These are phyloP conservation scores for Hyphopichia burtonii DNA, from an alignment of 1,139 yeast species.

Conservation along the genomic window DNA sequence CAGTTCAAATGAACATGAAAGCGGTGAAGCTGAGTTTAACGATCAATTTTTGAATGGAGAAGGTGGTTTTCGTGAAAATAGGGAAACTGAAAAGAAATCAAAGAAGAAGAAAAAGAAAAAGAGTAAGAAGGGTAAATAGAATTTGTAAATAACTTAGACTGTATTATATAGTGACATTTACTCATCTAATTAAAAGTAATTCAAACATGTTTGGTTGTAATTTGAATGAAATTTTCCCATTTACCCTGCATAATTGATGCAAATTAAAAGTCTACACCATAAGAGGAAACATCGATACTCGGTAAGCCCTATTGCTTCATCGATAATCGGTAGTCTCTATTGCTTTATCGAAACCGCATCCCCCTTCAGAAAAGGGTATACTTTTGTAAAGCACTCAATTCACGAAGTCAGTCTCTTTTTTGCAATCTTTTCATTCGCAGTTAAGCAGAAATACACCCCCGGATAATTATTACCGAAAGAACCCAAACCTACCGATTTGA, in stretches of 20 bases:
- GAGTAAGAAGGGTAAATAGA: conserved; percentile 22
- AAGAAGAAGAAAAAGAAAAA: conserved; percentile 24
- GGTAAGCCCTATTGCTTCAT: no score
- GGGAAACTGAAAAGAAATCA: conserved; percentile 5
- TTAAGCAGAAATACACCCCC: neutral
- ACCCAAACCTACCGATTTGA: neutral
- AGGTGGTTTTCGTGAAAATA: conserved; percentile 12
- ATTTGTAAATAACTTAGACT: neutral
- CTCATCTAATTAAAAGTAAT: no score
- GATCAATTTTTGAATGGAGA: conserved; percentile 26
- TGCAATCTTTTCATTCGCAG: neutral
- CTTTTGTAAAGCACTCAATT: no score
- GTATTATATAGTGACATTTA: conserved; percentile 3
- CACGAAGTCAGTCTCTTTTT: no score
- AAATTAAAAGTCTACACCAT: no score
- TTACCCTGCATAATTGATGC: no score
- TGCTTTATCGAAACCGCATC: no score
- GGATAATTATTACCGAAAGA: neutral
- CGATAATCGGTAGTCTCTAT: no score
- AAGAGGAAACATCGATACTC: no score
- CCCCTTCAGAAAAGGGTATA: no score
- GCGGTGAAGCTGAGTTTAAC: conserved; percentile 21
- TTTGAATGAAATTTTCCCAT: no score
- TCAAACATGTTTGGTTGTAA: no score
- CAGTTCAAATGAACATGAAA: neutral